Percentiles rank a stretch among this genome's conserved stretches.
phyloP scores from a whole-genome alignment of 2,329 filamentous ascomycete species.

The Pseudogymnoascus sp. region DNA sequence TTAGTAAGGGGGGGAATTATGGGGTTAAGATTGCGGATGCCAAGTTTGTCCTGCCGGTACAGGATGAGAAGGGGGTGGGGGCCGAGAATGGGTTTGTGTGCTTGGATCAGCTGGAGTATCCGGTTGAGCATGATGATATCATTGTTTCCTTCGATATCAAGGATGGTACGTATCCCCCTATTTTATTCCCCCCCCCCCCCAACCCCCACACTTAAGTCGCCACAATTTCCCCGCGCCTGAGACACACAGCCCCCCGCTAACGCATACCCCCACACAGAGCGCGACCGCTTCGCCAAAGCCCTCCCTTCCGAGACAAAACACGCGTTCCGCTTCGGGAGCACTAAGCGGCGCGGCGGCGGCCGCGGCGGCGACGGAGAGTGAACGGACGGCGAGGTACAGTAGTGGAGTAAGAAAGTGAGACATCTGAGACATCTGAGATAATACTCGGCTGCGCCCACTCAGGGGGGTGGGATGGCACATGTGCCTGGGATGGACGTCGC shows the following conservation, averaged over 20 bases:
- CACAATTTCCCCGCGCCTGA: background rate
- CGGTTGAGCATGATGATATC: constrained; percentile 83
- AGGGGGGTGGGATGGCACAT: background rate
- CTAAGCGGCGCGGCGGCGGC: background rate
- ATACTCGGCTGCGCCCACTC: background rate
- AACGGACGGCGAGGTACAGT: background rate
- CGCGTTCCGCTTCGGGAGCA: constrained; percentile 2
- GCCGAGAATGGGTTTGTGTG: constrained; percentile 63
- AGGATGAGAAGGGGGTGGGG: constrained; percentile 38
- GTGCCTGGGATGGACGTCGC: background rate
- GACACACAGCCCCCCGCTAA: background rate
- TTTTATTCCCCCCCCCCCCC: no score
- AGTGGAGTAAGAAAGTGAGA: background rate
- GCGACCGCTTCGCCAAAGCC: constrained; percentile 6
- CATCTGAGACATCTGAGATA: background rate
- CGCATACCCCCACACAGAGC: background rate
- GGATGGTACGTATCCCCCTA: constrained; percentile 48
- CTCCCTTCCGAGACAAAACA: constrained; percentile 4
- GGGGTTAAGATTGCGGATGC: constrained; percentile 77
- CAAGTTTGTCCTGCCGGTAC: constrained; percentile 69
- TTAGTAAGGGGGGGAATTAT: constrained; percentile 55
- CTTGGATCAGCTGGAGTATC: constrained; percentile 73
- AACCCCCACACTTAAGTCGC: background rate
- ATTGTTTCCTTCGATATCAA: constrained; percentile 70
- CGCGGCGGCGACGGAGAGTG: background rate